These are phyloP conservation scores for Pythium monospermum DNA, from an alignment of 352 stramenopile species.

Conservation along the genomic window DNA sequence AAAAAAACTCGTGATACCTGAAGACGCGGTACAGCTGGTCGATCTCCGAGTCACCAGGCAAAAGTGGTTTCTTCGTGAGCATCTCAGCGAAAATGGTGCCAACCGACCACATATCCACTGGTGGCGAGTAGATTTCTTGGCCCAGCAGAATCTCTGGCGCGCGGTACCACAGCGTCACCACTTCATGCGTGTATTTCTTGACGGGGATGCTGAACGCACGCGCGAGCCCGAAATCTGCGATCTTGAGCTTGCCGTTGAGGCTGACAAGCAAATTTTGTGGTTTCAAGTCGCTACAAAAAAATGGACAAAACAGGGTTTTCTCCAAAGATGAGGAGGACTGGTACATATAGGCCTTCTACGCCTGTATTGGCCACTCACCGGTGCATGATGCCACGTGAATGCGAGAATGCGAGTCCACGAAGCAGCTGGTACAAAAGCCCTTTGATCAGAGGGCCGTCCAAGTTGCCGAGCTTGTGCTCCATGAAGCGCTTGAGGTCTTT, in stretches of 20 bases:
- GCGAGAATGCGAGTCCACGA: conserved; percentile 82
- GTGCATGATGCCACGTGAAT: conserved; percentile 86
- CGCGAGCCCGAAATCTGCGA: conserved; percentile 98
- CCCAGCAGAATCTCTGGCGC: conserved; percentile 98
- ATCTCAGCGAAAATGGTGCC: conserved; percentile 85
- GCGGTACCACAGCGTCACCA: conserved; percentile 99
- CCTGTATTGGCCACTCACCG: conserved; percentile 55
- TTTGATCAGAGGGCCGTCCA: conserved; percentile 64
- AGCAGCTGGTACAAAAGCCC: conserved; percentile 85
- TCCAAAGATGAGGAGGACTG: no score
- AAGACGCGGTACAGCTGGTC: conserved; percentile 89
- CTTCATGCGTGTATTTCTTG: conserved; percentile 96
- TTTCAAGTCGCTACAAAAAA: conserved; percentile 97
- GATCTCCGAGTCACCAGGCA: conserved; percentile 82
- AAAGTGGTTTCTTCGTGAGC: conserved; percentile 76
- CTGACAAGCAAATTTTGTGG: conserved; percentile 97
- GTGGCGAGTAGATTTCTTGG: conserved; percentile 82
- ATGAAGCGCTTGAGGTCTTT: conserved; percentile 97
- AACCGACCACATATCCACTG: conserved; percentile 87
- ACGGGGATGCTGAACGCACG: conserved; percentile 96
- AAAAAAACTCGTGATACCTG: conserved; percentile 26
- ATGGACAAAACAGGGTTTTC: no score
- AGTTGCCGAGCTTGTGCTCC: conserved; percentile 78
- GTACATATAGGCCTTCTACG: no score
- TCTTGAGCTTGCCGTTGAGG: conserved; percentile 92